Evolutionary conservation across 768 basidiomycete species (phyloP).

Genomic region (Boletus barrowsii): DNA sequence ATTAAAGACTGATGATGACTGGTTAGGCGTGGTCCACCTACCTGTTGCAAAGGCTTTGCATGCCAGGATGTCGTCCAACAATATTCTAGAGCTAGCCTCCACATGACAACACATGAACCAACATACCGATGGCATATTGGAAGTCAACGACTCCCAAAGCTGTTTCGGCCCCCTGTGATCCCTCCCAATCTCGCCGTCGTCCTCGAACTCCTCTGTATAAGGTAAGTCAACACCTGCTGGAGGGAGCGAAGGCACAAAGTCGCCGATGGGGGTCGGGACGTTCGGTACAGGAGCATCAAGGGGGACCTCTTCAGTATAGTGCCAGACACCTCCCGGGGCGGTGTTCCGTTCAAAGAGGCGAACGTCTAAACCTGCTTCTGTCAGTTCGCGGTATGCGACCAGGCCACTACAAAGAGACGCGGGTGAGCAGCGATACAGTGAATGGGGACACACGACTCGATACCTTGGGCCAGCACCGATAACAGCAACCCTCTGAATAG

Average conservation of each 20-base stretch:
- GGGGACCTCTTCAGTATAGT: slow-evolving; percentile 15
- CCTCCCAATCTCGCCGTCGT: slow-evolving; percentile 2
- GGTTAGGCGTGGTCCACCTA: background rate
- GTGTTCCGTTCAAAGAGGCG: slow-evolving; percentile 17
- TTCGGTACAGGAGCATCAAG: slow-evolving; percentile 13
- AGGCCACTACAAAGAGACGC: slow-evolving; percentile 5
- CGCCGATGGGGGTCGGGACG: background rate
- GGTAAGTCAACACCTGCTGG: slow-evolving; percentile 5
- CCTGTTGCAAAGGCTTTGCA: slow-evolving; percentile 3
- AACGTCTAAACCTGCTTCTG: slow-evolving; percentile 14
- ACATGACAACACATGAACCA: background rate
- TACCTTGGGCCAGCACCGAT: slow-evolving; percentile 19
- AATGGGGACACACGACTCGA: background rate
- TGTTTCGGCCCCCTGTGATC: slow-evolving; percentile 12
- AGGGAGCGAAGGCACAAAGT: slow-evolving; percentile 14
- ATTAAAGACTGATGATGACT: background rate
- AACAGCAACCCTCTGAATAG: slow-evolving; percentile 12
- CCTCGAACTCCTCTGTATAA: slow-evolving; percentile 7
- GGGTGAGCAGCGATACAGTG: background rate
- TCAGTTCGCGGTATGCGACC: slow-evolving; percentile 12
- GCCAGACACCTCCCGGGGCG: slow-evolving; percentile 13
- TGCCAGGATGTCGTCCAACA: background rate
- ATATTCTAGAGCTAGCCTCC: background rate
- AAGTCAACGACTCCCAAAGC: slow-evolving; percentile 14
- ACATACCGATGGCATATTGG: slow-evolving; percentile 11